phyloP scores from a whole-genome alignment of 805 yeast species.

The Schwanniomyces polymorphus region DNA sequence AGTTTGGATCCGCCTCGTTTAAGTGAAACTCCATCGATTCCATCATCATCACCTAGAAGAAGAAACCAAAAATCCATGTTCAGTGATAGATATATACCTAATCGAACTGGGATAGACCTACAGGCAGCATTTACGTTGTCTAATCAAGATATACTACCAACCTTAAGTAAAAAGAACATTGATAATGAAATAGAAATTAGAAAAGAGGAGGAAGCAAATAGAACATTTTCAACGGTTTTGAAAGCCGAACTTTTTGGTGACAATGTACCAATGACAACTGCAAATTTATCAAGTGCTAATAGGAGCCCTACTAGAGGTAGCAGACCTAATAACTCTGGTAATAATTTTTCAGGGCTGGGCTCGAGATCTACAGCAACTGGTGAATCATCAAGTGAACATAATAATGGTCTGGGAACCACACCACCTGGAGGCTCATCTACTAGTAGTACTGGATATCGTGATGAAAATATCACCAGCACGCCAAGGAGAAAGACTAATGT shows the following conservation, averaged over 20 bases:
- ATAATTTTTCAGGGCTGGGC: slow-evolving; percentile 2
- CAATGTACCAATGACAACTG: slow-evolving; percentile 58
- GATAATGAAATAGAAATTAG: slow-evolving; percentile 67
- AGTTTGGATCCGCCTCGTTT: slow-evolving; percentile 37
- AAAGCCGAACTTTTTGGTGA: slow-evolving; percentile 92
- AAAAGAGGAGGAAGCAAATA: slow-evolving; percentile 78
- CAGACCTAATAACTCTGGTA: slow-evolving; percentile 20
- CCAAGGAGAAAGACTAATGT: slow-evolving; percentile 54
- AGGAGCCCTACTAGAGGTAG: slow-evolving; percentile 1
- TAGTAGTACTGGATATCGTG: slow-evolving; percentile 5
- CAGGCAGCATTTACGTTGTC: slow-evolving; percentile 78
- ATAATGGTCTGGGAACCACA: slow-evolving; percentile 15
- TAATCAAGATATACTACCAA: slow-evolving; percentile 43
- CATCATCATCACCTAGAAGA: slow-evolving; percentile 48
- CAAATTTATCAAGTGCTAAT: slow-evolving; percentile 22
- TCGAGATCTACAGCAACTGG: slow-evolving; percentile 3
- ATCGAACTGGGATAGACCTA: slow-evolving; percentile 79
- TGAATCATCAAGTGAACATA: slow-evolving; percentile 3
- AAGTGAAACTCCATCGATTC: slow-evolving; percentile 22
- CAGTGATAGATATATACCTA: slow-evolving; percentile 87
- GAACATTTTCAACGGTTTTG: slow-evolving; percentile 81
- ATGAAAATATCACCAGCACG: slow-evolving; percentile 26
- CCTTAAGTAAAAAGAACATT: slow-evolving; percentile 24
- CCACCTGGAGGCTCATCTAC: slow-evolving; percentile 16
- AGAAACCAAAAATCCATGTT: slow-evolving; percentile 50